Evolutionary conservation across 345 rosid species (phyloP).

Genomic region (Acer yangbiense): DNA sequence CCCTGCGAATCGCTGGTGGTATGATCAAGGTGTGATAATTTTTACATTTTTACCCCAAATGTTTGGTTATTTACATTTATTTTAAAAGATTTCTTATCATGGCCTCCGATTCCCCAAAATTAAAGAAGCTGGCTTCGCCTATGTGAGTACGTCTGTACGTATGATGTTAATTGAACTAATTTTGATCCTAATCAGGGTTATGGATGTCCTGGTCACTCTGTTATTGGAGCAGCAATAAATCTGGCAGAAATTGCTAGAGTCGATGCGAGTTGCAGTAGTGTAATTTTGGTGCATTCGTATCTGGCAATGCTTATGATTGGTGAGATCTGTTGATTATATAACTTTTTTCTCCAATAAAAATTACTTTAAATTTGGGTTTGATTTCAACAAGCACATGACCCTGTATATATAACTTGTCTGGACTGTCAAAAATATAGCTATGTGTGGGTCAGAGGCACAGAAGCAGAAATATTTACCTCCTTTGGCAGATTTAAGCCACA

Average conservation of each 20-base stretch:
- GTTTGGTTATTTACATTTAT: too few relatives aligned
- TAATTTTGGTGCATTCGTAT: constrained; percentile 85
- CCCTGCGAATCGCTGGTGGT: constrained; percentile 69
- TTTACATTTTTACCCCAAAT: too few relatives aligned
- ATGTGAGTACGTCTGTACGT: too few relatives aligned
- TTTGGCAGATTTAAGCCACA: constrained; percentile 64
- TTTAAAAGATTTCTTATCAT: too few relatives aligned
- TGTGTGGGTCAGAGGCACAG: constrained; percentile 92
- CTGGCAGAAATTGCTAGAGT: constrained; percentile 87
- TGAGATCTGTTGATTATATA: constrained; percentile 29
- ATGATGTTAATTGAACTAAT: constrained; percentile 22
- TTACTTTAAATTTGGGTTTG: neutral
- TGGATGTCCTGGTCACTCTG: constrained; percentile 88
- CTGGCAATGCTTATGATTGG: constrained; percentile 95
- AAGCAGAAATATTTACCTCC: constrained; percentile 84
- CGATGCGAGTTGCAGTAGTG: constrained; percentile 92
- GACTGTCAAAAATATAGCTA: constrained; percentile 49
- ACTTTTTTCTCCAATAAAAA: neutral
- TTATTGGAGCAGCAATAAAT: constrained; percentile 69
- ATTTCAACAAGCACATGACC: constrained; percentile 1
- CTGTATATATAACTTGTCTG: neutral
- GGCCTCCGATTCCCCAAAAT: too few relatives aligned
- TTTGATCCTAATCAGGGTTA: constrained; percentile 59
- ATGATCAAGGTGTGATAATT: constrained; percentile 67
- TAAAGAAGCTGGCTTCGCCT: too few relatives aligned